phyloP scores from a whole-genome alignment of 176 grass and related monocot species.

The Poa pratensis region DNA sequence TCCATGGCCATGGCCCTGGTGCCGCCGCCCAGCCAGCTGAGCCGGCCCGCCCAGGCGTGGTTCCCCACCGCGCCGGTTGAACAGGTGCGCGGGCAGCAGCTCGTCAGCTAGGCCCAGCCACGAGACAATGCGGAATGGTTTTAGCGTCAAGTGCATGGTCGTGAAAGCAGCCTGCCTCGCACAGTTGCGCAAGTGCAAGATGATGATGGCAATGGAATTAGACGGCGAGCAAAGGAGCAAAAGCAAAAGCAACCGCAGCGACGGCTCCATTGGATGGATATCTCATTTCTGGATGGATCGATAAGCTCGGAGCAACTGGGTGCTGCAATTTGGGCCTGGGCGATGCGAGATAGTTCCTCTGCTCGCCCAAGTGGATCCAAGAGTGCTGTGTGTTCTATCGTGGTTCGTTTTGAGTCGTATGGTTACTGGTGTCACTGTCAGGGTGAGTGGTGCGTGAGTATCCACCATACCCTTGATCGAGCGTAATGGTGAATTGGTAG shows the following conservation, averaged over 20 bases:
- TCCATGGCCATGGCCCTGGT: slow-evolving; percentile 49
- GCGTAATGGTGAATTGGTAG: background rate
- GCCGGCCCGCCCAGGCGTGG: slow-evolving; percentile 46
- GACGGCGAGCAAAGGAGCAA: slow-evolving; percentile 1
- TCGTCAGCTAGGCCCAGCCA: slow-evolving; percentile 45
- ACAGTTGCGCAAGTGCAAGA: slow-evolving; percentile 1
- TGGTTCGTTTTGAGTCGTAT: background rate
- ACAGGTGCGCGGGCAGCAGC: slow-evolving; percentile 53
- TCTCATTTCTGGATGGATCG: slow-evolving; percentile 17
- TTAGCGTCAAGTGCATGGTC: background rate
- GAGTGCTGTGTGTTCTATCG: background rate
- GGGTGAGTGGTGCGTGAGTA: background rate
- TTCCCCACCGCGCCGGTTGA: slow-evolving; percentile 45
- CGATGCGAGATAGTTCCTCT: slow-evolving; percentile 6
- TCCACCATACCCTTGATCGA: background rate
- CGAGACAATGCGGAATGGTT: background rate
- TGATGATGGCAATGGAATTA: slow-evolving; percentile 2
- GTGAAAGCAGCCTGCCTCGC: slow-evolving; percentile 16
- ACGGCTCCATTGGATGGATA: slow-evolving; percentile 39
- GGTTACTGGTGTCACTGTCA: slow-evolving; percentile 25
- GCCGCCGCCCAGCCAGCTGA: slow-evolving; percentile 37
- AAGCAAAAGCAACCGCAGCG: background rate
- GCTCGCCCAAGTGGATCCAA: slow-evolving; percentile 36
- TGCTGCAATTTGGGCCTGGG: slow-evolving; percentile 7
- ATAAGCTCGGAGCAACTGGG: slow-evolving; percentile 48